Conservation (phyloP, 768 basidiomycete species). For the Russula foetens region DNA sequence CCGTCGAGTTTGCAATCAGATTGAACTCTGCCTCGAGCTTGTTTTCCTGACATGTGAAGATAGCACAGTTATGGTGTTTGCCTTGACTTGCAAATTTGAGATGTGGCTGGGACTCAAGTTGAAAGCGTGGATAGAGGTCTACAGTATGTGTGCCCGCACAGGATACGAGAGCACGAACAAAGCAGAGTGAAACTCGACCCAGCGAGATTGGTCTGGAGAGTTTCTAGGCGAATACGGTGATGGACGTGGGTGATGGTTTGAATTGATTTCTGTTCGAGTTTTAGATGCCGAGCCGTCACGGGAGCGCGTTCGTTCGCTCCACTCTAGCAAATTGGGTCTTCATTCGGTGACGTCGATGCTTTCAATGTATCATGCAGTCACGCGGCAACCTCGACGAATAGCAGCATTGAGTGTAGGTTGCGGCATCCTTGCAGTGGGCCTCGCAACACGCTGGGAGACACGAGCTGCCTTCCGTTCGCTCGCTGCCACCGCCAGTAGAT, state of each 20-base stretch:
- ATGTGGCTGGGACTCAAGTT: not conserved
- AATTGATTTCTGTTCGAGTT: not conserved
- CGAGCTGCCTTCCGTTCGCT: constrained; percentile 1
- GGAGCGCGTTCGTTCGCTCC: not conserved
- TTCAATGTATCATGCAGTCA: not conserved
- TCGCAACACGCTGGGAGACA: constrained; percentile 9
- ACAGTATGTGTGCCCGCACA: constrained; percentile 7
- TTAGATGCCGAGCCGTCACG: not conserved
- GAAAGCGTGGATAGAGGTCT: not conserved
- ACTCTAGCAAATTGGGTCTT: too few species aligned
- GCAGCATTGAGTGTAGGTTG: not conserved
- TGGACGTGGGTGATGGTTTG: not conserved
- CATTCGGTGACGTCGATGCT: not conserved
- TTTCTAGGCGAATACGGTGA: not conserved
- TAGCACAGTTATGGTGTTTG: not conserved
- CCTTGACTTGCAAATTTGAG: not conserved
- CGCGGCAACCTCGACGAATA: constrained; percentile 8
- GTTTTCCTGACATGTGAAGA: not conserved
- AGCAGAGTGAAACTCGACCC: constrained; percentile 2
- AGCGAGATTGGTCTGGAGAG: not conserved
- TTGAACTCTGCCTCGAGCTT: not conserved
- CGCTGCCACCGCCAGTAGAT: constrained; percentile 1
- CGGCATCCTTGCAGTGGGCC: constrained; percentile 2
- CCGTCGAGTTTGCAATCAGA: not conserved
- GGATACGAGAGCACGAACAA: constrained; percentile 14